Conservation (phyloP, 768 basidiomycete species). For the Galerina sulciceps region DNA sequence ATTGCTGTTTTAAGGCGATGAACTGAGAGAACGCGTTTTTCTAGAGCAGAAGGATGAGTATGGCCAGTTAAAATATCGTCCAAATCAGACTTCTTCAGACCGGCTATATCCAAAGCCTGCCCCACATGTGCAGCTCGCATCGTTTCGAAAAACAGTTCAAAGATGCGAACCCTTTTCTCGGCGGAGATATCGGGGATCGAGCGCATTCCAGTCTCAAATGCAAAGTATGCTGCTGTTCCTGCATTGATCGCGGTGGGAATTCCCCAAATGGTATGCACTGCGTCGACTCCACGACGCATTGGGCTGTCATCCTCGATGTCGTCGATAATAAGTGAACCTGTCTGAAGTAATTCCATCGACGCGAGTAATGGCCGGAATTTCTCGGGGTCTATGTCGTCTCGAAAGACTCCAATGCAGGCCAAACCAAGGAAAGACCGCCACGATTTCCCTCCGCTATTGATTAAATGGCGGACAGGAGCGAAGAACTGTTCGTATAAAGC, state of each 20-base stretch:
- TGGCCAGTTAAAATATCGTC: neutral
- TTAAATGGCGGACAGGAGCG: neutral
- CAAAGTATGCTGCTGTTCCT: neutral
- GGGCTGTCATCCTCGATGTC: neutral
- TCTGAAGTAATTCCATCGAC: neutral
- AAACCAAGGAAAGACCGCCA: neutral
- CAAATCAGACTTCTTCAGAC: neutral
- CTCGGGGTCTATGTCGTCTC: neutral
- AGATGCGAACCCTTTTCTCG: neutral
- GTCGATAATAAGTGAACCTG: neutral
- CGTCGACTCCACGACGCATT: neutral
- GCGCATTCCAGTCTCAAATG: neutral
- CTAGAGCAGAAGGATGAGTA: neutral
- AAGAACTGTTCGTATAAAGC: neutral
- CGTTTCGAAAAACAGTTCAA: neutral
- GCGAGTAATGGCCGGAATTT: neutral
- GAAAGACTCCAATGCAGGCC: neutral
- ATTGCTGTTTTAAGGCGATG: neutral
- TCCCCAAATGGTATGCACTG: neutral
- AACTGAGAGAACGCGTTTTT: neutral
- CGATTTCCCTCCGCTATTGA: neutral
- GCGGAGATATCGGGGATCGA: neutral
- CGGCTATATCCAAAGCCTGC: neutral
- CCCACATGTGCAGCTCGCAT: neutral
- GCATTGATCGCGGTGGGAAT: neutral